Evolutionary conservation across 129 eudicot genomes (phyloP).

Genomic region (Cynara cardunculus): DNA sequence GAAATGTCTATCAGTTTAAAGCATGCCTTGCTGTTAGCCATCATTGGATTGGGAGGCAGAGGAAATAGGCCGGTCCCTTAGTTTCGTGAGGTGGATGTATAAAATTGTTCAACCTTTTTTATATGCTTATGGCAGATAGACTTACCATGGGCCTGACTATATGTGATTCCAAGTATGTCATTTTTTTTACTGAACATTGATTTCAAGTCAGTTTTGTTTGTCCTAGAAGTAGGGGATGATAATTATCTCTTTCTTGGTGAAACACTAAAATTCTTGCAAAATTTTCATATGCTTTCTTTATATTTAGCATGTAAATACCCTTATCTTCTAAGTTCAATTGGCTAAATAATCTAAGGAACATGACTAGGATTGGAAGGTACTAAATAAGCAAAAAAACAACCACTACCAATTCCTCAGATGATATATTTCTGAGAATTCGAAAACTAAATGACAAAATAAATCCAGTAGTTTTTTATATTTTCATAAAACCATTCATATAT

Average conservation of each 20-base stretch:
- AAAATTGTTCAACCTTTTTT: not conserved
- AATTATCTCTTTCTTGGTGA: not conserved
- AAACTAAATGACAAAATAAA: not conserved
- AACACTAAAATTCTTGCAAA: not conserved
- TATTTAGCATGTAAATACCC: not conserved
- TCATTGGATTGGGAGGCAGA: not conserved
- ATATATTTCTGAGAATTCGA: not conserved
- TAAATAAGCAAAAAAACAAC: too few species aligned
- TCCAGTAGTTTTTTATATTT: not conserved
- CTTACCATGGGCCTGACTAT: not conserved
- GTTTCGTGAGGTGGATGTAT: not conserved
- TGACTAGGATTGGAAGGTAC: not conserved
- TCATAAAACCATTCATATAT: not conserved
- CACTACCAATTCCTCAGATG: not conserved
- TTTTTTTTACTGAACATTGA: not conserved
- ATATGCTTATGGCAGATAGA: not conserved
- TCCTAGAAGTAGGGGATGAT: not conserved
- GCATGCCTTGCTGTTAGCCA: not conserved
- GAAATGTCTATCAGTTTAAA: not conserved
- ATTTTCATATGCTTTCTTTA: not conserved
- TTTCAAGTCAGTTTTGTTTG: not conserved
- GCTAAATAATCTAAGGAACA: not conserved
- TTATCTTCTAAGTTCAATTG: not conserved
- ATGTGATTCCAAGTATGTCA: not conserved
- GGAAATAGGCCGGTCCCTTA: not conserved